Evolutionary conservation across 306 rosid genomes (phyloP).

Genomic region (Trifolium repens): DNA sequence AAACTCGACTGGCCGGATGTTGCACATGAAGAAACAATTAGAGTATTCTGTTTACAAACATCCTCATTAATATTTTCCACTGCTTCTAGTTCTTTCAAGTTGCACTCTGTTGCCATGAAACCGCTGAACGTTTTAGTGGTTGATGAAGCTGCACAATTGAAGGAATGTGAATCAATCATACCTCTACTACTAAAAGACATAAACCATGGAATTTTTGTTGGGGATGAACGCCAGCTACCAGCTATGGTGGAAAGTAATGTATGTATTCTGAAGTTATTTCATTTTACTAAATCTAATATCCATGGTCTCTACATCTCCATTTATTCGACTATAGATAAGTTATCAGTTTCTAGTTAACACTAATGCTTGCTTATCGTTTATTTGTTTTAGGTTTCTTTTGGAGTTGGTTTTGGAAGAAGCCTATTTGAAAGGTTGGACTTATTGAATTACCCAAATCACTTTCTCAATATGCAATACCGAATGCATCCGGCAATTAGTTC

Average conservation of each 20-base stretch:
- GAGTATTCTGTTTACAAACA: conserved; percentile 58
- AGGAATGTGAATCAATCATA: conserved; percentile 76
- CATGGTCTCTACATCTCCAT: background rate
- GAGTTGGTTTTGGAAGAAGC: conserved; percentile 80
- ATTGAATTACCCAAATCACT: conserved; percentile 56
- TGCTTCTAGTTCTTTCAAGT: conserved; percentile 66
- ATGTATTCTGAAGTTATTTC: conserved; percentile 28
- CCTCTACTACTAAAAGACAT: conserved; percentile 63
- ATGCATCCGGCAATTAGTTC: conserved; percentile 83
- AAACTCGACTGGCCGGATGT: conserved; percentile 52
- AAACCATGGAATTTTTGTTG: conserved; percentile 69
- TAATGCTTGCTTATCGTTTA: background rate
- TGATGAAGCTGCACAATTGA: conserved; percentile 86
- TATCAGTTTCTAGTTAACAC: background rate
- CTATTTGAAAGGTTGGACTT: conserved; percentile 66
- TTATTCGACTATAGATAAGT: background rate
- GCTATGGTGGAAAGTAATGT: conserved; percentile 73
- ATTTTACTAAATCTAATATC: background rate
- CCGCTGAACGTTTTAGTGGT: conserved; percentile 63
- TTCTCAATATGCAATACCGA: conserved; percentile 71
- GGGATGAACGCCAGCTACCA: conserved; percentile 80
- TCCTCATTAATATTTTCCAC: conserved; percentile 73
- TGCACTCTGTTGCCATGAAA: conserved; percentile 50
- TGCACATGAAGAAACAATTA: conserved; percentile 25
- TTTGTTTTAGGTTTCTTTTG: conserved; percentile 51